Base-by-base conservation (phyloP, 2,329 filamentous ascomycete species). In the Nannizziopsis barbatae region DNA sequence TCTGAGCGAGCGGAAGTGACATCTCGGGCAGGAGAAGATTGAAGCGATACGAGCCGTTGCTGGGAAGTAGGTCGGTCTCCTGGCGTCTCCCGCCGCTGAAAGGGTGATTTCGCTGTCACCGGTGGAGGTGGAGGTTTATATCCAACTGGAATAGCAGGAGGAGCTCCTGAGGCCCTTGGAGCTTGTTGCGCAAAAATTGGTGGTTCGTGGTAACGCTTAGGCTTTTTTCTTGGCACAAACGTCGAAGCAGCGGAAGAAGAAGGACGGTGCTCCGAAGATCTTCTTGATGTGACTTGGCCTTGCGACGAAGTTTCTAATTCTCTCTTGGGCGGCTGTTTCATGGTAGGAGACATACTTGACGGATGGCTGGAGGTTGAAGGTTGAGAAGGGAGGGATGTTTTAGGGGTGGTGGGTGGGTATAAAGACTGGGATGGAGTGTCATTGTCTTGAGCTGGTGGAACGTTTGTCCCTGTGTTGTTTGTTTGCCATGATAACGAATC, bases 161-260 rank as follows among this genome's bases (percentile, higher is more conserved):
- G 66, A 53, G 56, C 66, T 47, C 63, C 69, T 41, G 62, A 65
- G 20, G 62, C 65, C 47, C 68, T 63, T 27, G 63, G 64, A 11
- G 69, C 66, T 53, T 65, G 68, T 35, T 65, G 66, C 15, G 72
- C 72, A 57, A 65, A 78, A 33, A 76, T 71, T 2, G 75, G 75
- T 30, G 73, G 70, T 56, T 76, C 73, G 40, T 70, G 67, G 52
- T 74, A 74, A 43, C 74, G 67, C 51, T 67, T 65, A 52, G 71
- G 66, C 55, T 76, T 77, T 53, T 65, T 67, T 12, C 69, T 67
- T 14, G 69, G 71, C 15, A 64, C 66, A 15, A 48, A 43, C 9
- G 52, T 32, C 3, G 44, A 35, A 8, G 44, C 12, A 12, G 45
- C 48, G 27, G 45, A 43, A 11, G 40, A 15, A 6, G 31, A 32